Evolutionary conservation across 1,284 basidiomycete species (phyloP), one percentile per base, ranked within the genome.

Genomic region (Irpex sp.): DNA sequence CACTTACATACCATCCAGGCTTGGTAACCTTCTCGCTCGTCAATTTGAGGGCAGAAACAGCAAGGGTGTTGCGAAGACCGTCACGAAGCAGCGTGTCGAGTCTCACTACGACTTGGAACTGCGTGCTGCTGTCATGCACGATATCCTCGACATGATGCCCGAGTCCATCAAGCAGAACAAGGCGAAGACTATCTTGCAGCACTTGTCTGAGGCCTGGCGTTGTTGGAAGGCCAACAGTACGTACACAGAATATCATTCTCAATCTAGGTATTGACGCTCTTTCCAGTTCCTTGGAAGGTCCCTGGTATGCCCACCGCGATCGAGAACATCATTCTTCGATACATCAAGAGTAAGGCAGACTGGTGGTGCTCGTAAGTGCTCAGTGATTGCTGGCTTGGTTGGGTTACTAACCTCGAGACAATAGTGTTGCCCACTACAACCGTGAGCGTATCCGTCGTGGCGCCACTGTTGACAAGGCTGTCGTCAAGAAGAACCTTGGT

Each of bases 161-260:
- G 97, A 98, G 78, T 95, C 93, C 4, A 95, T 99, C 81, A 97
- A 97, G 78, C 94, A 96, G 77, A 98, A 98, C 82, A 98, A 99
- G 83, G 90, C 94, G 55, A 99, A 99, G 84, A 99, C 97, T 15
- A 99, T 99, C 70, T 75, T 99, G 73, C 96, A 98, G 76, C 97
- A 99, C 75, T 78, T 99, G 66, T 97, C 95, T 1, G 97, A 99
- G 77, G 97, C 96, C 7, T 99, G 97, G 96, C 86, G 96, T 71
- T 96, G 94, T 78, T 98, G 96, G 96, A 99, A 99, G 79, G 97
- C 97, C 8, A 99, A 99, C 76, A 97, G 89, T 82, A 77, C 77
- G 82, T 82, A 68, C 7, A 68, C 65, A 31, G 21, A 38, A 38
- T 21, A 36, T 34, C 34, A 48, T 52, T 48, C 57, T 8, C 48